Conservation (phyloP, 2,329 filamentous ascomycete genomes). For the Trichoderma sp. region DNA sequence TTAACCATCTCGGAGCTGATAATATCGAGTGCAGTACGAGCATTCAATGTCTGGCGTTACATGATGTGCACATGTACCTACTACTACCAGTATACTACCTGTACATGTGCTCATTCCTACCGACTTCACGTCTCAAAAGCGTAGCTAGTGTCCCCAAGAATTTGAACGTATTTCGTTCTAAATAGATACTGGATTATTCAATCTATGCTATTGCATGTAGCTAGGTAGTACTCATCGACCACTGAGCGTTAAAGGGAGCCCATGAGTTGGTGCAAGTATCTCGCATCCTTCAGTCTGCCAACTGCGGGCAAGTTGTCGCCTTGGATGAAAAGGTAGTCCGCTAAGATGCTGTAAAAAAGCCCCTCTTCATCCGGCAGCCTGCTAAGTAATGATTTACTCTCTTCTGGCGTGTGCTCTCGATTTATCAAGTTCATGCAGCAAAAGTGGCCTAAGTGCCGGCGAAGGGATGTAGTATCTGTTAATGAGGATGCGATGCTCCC, state of each 20-base stretch:
- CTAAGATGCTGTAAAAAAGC: too few relatives aligned
- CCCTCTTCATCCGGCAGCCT: too few relatives aligned
- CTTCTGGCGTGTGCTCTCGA: too few relatives aligned
- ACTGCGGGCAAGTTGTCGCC: too few relatives aligned
- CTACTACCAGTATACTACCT: neutral
- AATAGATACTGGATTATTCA: neutral
- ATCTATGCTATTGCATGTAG: neutral
- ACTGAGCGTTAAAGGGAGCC: neutral
- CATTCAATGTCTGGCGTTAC: neutral
- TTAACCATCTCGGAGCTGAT: neutral
- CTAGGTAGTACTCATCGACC: neutral
- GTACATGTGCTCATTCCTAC: neutral
- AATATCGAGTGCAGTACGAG: neutral
- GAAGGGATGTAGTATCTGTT: neutral
- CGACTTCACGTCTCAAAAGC: neutral
- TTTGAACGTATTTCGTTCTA: neutral
- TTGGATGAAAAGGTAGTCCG: too few relatives aligned
- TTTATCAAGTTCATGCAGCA: too few relatives aligned
- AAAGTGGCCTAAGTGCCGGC: fast-evolving
- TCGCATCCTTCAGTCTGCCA: too few relatives aligned
- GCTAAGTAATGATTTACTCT: too few relatives aligned
- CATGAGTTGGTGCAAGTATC: too few relatives aligned
- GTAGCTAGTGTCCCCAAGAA: neutral
- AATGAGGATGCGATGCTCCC: neutral
- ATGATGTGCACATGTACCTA: neutral